phyloP scores from a whole-genome alignment of 768 basidiomycete genomes.

The Rickenella mellea region DNA sequence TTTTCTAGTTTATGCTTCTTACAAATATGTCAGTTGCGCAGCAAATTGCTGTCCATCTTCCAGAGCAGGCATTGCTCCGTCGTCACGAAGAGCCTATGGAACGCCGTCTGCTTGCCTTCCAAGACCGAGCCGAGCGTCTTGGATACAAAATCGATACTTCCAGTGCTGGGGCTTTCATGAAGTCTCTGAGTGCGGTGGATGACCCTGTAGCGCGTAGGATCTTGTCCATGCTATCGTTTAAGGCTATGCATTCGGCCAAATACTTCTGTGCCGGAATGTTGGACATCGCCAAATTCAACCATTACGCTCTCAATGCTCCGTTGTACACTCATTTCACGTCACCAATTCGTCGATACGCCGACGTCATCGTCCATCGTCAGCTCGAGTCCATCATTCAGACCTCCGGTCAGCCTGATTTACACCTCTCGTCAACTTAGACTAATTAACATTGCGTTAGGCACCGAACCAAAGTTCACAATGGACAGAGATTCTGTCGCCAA shows the following conservation, averaged over 20 bases:
- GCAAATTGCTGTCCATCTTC: slow-evolving; percentile 86
- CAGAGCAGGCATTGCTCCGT: slow-evolving; percentile 94
- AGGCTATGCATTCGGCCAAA: slow-evolving; percentile 91
- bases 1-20: slow-evolving; percentile 79
- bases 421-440: neutral
- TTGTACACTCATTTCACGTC: slow-evolving; percentile 92
- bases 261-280: slow-evolving; percentile 99
- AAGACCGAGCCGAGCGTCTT: slow-evolving; percentile 72
- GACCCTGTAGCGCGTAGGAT: slow-evolving; percentile 68
- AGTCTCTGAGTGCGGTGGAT: slow-evolving; percentile 64
- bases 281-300: slow-evolving; percentile 95
- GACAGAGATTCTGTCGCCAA: slow-evolving; percentile 97
- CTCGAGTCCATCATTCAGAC: slow-evolving; percentile 67
- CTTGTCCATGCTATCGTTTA: slow-evolving; percentile 77
- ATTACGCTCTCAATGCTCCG: slow-evolving; percentile 84
- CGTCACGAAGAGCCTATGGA: slow-evolving; percentile 92
- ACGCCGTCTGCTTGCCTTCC: slow-evolving; percentile 74
- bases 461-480: slow-evolving; percentile 90
- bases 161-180: slow-evolving; percentile 75
- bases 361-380: slow-evolving; percentile 93
- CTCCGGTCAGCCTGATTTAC: no score
- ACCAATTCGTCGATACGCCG: slow-evolving; percentile 89
- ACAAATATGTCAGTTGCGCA: slow-evolving; percentile 88
- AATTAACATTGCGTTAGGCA: slow-evolving; percentile 18
- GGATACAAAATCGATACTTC: slow-evolving; percentile 77